phyloP scores from a whole-genome alignment of 441 rosid species.

The Gossypium davidsonii region DNA sequence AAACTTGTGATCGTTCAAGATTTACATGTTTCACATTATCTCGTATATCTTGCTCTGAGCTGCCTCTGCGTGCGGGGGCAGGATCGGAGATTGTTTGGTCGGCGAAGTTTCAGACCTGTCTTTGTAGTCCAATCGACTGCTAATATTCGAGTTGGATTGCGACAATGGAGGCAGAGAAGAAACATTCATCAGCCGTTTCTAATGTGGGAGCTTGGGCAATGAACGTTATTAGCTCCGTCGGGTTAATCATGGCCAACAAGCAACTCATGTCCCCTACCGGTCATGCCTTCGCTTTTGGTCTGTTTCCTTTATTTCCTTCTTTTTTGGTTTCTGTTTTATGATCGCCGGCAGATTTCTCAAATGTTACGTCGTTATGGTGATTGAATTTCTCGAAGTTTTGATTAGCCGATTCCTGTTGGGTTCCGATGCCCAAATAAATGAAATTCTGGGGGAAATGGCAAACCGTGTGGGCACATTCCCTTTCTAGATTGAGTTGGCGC shows the following conservation, averaged over 20 bases:
- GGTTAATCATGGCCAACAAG: slow-evolving; percentile 69
- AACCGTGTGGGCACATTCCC: background rate
- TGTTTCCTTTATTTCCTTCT: background rate
- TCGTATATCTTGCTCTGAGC: background rate
- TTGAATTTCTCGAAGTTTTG: background rate
- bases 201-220: slow-evolving; percentile 68
- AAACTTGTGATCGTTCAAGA: background rate
- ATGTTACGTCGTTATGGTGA: background rate
- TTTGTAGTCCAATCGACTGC: background rate
- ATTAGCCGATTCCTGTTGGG: background rate
- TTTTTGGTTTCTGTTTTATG: background rate
- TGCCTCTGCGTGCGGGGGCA: background rate
- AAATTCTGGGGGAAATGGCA: background rate
- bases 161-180: slow-evolving; percentile 13
- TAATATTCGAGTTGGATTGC: background rate
- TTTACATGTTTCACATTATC: background rate
- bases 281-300: slow-evolving; percentile 57
- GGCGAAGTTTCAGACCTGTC: background rate
- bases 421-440: background rate
- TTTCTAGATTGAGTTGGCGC: background rate
- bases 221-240: slow-evolving; percentile 66
- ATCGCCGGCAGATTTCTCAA: background rate
- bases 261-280: slow-evolving; percentile 62
- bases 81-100: background rate
- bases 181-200: slow-evolving; percentile 34